Percentiles rank a stretch among this genome's conserved stretches.
These are phyloP conservation scores for Dalbergia cochinchinensis DNA, from an alignment of 306 rosid genomes.

Conservation along the genomic window DNA sequence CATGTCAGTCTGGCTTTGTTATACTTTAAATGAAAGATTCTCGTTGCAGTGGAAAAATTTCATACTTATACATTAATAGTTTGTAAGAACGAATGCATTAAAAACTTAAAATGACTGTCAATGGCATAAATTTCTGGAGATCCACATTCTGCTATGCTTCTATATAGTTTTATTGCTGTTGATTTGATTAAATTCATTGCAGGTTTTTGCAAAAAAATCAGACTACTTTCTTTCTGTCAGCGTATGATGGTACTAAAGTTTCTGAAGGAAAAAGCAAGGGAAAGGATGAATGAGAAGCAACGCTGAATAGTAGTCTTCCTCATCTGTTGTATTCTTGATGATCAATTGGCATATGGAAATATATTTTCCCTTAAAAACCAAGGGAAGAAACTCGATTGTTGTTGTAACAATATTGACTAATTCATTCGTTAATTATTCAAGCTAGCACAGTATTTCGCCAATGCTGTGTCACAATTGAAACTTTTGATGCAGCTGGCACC, in stretches of 20 bases:
- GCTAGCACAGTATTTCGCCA: not conserved
- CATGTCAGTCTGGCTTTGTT: conserved; percentile 1
- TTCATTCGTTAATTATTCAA: conserved; percentile 60
- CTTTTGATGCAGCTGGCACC: conserved; percentile 22
- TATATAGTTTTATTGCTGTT: conserved; percentile 28
- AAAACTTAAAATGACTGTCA: not conserved
- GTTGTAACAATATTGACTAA: conserved; percentile 64
- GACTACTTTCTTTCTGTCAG: conserved; percentile 70
- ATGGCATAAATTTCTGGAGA: not conserved
- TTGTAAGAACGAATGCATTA: not conserved
- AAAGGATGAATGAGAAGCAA: conserved; percentile 63
- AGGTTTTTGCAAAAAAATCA: conserved; percentile 94
- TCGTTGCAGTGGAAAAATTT: conserved; percentile 3
- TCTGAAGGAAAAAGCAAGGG: conserved; percentile 78
- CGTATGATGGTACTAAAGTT: conserved; percentile 68
- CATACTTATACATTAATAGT: not conserved
- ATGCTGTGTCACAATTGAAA: not conserved
- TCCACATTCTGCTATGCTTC: not conserved
- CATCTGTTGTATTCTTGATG: conserved; percentile 47
- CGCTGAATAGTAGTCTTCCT: conserved; percentile 28
- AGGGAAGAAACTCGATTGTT: conserved; percentile 49
- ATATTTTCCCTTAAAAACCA: conserved; percentile 43
- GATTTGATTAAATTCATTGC: conserved; percentile 44
- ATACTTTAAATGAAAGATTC: not conserved
- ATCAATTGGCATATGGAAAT: conserved; percentile 28